Conservation (phyloP, 352 stramenopile species). For the Pythium graminicola region DNA sequence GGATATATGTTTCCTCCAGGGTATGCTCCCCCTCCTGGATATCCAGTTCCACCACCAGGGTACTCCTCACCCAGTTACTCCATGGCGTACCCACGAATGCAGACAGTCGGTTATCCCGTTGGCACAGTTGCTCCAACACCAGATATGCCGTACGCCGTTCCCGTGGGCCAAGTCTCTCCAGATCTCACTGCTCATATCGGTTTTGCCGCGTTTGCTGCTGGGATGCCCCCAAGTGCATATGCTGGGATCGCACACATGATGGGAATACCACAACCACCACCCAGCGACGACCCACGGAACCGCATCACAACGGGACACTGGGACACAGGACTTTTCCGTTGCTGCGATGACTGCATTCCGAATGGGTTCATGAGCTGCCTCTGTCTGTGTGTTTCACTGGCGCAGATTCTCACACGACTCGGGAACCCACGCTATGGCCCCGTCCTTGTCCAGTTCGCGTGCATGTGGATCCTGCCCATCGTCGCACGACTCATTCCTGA, state of each 20-base stretch:
- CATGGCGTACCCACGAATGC: background rate
- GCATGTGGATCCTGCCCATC: background rate
- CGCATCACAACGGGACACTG: conserved; percentile 12
- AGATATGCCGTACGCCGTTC: background rate
- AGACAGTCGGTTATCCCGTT: background rate
- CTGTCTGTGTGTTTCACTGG: conserved; percentile 29
- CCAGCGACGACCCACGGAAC: conserved; percentile 8
- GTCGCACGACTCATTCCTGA: background rate
- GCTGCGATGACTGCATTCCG: conserved; percentile 23
- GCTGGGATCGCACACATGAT: conserved; percentile 6
- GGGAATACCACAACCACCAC: background rate
- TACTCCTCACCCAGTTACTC: no score
- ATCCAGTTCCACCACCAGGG: background rate
- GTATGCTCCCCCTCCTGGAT: background rate
- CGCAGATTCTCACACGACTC: conserved; percentile 22
- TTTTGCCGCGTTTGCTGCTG: conserved; percentile 3
- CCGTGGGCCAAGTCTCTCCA: conserved; percentile 2
- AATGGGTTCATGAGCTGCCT: conserved; percentile 30
- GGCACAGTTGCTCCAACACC: background rate
- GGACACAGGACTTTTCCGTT: conserved; percentile 22
- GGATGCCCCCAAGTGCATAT: background rate
- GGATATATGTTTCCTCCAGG: no score
- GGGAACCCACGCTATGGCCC: conserved; percentile 10
- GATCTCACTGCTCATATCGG: background rate
- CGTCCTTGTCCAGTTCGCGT: conserved; percentile 8